These are phyloP conservation scores for Colletotrichum spinosum DNA, from an alignment of 2,329 filamentous ascomycete genomes.

Conservation along the genomic window DNA sequence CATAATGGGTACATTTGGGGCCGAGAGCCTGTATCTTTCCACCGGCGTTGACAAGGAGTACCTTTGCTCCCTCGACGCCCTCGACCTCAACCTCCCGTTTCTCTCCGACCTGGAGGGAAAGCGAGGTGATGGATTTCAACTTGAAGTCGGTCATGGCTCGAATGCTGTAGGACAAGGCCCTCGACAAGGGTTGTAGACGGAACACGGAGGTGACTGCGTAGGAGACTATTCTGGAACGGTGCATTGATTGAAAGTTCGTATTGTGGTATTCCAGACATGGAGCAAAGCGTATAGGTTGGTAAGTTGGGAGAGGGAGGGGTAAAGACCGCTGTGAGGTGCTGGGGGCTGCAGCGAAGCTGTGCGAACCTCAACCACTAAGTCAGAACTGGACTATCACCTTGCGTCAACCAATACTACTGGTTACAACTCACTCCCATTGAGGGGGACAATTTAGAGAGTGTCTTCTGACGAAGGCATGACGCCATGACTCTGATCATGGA, in stretches of 20 bases:
- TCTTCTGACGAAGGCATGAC: background rate
- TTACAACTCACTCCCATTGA: background rate
- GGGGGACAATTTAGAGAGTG: background rate
- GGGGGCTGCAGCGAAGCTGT: background rate
- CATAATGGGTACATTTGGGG: constrained; percentile 90
- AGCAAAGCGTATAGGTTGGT: background rate
- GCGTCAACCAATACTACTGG: background rate
- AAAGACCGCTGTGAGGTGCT: background rate
- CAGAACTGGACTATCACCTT: too few relatives aligned
- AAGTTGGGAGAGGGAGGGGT: background rate
- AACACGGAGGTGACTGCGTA: background rate
- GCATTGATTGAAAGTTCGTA: background rate
- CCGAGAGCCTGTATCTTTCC: constrained; percentile 84
- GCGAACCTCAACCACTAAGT: too few relatives aligned
- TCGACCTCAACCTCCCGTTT: constrained; percentile 94
- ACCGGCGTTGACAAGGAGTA: constrained; percentile 84
- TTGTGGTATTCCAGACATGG: background rate
- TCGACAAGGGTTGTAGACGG: constrained; percentile 11
- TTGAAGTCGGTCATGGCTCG: constrained; percentile 70
- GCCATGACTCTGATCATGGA: background rate
- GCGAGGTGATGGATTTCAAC: constrained; percentile 80
- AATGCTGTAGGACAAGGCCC: constrained; percentile 42
- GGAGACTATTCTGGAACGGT: too few relatives aligned
- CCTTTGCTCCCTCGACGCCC: constrained; percentile 86
- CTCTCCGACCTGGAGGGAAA: constrained; percentile 81